Conservation (phyloP, 371 early-diverging fungal species). For the Apophysomyces trapeziformis region DNA sequence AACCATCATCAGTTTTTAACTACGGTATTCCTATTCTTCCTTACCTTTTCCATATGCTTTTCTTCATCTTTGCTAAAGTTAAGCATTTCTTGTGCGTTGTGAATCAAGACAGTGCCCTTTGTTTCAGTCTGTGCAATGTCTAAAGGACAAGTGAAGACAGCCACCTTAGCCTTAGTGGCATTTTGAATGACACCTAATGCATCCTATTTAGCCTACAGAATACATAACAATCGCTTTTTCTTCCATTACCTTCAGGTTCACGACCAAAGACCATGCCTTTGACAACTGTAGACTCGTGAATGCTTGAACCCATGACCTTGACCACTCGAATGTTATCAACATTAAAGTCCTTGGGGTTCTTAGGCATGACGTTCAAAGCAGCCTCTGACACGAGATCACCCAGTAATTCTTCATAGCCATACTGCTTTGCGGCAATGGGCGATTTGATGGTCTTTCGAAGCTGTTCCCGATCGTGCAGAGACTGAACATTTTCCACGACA, state of each 20-base stretch:
- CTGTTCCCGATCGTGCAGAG: slow-evolving; percentile 58
- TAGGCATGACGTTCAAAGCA: slow-evolving; percentile 91
- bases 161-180: slow-evolving; percentile 89
- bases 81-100: slow-evolving; percentile 97
- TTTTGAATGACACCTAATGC: slow-evolving; percentile 54
- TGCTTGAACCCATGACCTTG: slow-evolving; percentile 94
- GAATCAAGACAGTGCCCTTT: slow-evolving; percentile 98
- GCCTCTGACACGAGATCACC: slow-evolving; percentile 85
- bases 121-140: slow-evolving; percentile 98
- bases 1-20: slow-evolving; percentile 1
- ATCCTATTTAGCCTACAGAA: not conserved
- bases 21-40: not conserved
- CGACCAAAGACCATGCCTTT: slow-evolving; percentile 99
- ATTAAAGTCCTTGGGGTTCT: slow-evolving; percentile 84
- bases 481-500: slow-evolving; percentile 66
- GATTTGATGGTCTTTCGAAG: slow-evolving; percentile 76
- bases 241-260: slow-evolving; percentile 80
- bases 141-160: slow-evolving; percentile 96
- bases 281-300: slow-evolving; percentile 93
- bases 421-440: slow-evolving; percentile 91
- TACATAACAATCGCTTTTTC: not conserved
- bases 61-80: slow-evolving; percentile 96
- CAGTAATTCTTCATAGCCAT: slow-evolving; percentile 92
- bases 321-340: slow-evolving; percentile 97
- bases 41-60: slow-evolving; percentile 69